Base-by-base conservation (phyloP, 1,284 basidiomycete species). In the Cutaneotrichosporon sp. region DNA sequence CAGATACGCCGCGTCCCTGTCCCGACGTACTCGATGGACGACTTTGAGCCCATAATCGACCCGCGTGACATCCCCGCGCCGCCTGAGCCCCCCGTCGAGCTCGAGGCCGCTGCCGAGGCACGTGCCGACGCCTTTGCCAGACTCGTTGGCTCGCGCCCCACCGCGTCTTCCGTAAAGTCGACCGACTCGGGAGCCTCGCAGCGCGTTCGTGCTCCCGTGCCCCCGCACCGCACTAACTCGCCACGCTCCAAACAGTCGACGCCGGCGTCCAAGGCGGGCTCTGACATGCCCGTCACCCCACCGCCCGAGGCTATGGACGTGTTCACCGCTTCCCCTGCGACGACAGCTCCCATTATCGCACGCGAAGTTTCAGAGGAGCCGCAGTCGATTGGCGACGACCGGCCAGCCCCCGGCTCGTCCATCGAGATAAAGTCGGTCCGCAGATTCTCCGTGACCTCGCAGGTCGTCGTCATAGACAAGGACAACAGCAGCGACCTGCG, bases 121-220 rank as follows among this genome's bases (percentile, higher is more conserved):
- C 50, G 62, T 2, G 55, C 58, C 8, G 58, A 56, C 18, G 62
- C 62, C 7, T 56, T 64, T n/a, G 50, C 46, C 2, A 49, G 54
- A 4, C 54, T 63, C 22, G 45, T 59, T 18, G 62, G 61, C 22
- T 42, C 38, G 11, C 27, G 27, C 16, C 31, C 47, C 10, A 42
- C 46, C 5, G 45, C 55, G n/a, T 4, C 54, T 2, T 47, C 54
- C 33, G 18, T 53, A 20, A 36, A 53, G 14, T 55, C 54, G 20
- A 27, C 25, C 9, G 54, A 55, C 33, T 55, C 38, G 27, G 27
- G 24, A 16, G 38, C 18, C 22, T 45, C 54, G 10, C 54, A 25
- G 4, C 47, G 43, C 13, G 27, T n/a, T 11, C 43, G 58, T 31
- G 52, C 52, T 13, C 58, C 58, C 10, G 56, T 58, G 9, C 56